Evolutionary conservation across 768 basidiomycete species (phyloP), one percentile per base, ranked within the genome.

Genomic region (Botryobasidium botryosum): DNA sequence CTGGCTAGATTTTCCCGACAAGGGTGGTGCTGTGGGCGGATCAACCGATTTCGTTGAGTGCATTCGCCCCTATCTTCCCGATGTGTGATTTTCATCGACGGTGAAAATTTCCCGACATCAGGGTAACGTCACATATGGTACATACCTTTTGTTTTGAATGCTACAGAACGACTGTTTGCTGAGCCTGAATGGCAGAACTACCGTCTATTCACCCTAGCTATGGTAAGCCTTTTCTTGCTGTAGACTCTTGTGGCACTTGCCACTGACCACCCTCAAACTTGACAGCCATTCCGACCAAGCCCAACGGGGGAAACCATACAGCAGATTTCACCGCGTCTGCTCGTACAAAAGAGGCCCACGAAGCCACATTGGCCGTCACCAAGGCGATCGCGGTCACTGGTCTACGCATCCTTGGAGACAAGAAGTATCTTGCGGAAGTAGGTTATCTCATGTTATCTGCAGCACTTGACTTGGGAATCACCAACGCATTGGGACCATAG

Each of bases 11-110:
- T 36, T 20, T 26, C 45, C 44, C 75, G 79, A 55, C 71, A 75
- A 53, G 68, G 71, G 48, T 75, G 72, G 68, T 76, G 81, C 35
- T 79, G 79, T 52, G 61, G 68, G 68, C 36, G 83, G 80, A 10
- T 86, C 81, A 4, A 86, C 84, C 2, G 84, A 86, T 56, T 86
- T 87, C 51, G 84, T 84, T 52, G 64, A 79, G 62, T 5, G 13
- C 20, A 6, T 38, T 28, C 31, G n/a, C n/a, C n/a, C 24, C 29
- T 32, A 20, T 15, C 28, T 40, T 4, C 15, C 31, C 1, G 23
- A 43, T 8, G 7, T 13, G 37, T 20, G 12, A n/a, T 26, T 25
- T 24, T 5, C 21, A 32, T 45, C 25, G 24, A 1, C 17, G 39
- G 3, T 8, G 5, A 24, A 12, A 15, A 35, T 18, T 35, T 18